phyloP scores from a whole-genome alignment of 1,284 basidiomycete species.

The Fomitopsis pinicola region DNA sequence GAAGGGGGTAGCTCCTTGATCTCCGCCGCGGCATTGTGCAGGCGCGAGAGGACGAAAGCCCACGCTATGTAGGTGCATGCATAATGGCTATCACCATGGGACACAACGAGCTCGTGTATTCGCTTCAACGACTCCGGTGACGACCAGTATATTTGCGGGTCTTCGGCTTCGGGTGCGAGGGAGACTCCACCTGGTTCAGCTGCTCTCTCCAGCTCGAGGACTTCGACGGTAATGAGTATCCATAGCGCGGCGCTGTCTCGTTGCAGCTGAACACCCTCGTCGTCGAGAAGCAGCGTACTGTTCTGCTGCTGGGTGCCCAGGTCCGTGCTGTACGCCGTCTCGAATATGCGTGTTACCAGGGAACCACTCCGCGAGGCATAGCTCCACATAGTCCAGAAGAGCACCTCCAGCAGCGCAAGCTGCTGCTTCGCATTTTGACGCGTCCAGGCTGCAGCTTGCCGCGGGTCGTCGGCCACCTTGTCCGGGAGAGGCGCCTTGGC shows the following conservation, averaged over 20 bases:
- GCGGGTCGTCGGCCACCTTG: conserved; percentile 48
- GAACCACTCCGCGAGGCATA: conserved; percentile 62
- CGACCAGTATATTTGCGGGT: conserved; percentile 50
- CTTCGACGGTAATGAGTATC: conserved; percentile 75
- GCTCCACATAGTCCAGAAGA: conserved; percentile 86
- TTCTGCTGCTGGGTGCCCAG: conserved; percentile 69
- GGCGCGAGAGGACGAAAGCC: conserved; percentile 71
- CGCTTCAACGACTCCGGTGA: conserved; percentile 51
- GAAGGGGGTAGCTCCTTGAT: conserved; percentile 46
- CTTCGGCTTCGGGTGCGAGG: conserved; percentile 43
- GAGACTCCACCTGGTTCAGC: conserved; percentile 51
- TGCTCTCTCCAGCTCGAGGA: conserved; percentile 76
- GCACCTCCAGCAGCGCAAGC: conserved; percentile 73
- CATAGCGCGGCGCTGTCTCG: conserved; percentile 71
- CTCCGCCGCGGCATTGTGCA: conserved; percentile 39
- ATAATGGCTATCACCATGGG: conserved; percentile 53
- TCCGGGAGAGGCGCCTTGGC: conserved; percentile 51
- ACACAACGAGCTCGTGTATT: conserved; percentile 64
- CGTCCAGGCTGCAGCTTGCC: conserved; percentile 65
- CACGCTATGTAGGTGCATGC: conserved; percentile 73
- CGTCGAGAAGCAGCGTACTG: conserved; percentile 66
- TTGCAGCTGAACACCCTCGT: conserved; percentile 61
- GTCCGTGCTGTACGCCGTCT: conserved; percentile 60
- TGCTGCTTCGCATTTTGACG: conserved; percentile 81
- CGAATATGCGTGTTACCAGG: conserved; percentile 58